phyloP scores from a whole-genome alignment of 345 rosid species.

The Corchorus olitorius region DNA sequence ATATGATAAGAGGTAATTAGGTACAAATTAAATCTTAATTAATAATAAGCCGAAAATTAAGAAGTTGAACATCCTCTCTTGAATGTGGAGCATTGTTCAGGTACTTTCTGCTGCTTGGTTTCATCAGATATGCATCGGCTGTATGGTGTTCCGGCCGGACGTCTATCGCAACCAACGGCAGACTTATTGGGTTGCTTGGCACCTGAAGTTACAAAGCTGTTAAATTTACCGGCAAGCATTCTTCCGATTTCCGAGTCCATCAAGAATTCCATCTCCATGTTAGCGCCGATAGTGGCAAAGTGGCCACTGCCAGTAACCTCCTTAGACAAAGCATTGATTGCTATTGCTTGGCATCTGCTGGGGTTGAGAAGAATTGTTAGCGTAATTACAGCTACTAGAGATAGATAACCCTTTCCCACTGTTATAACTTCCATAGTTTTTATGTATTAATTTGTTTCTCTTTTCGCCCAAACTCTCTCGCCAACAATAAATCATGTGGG shows the following conservation, averaged over 20 bases:
- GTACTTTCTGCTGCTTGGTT: not conserved
- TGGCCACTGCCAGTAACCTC: not conserved
- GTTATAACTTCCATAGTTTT: not conserved
- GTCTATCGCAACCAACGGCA: not conserved
- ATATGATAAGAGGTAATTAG: too few relatives aligned
- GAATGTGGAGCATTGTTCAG: not conserved
- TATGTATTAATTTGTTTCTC: too few relatives aligned
- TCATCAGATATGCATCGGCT: not conserved
- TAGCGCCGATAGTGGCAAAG: not conserved
- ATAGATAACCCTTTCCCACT: not conserved
- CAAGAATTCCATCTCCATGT: slow-evolving; percentile 2
- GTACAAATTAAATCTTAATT: not conserved
- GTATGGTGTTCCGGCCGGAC: not conserved
- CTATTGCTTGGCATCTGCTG: not conserved
- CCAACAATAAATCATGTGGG: too few relatives aligned
- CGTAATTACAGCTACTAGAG: not conserved
- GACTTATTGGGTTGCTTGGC: not conserved
- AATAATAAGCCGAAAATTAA: not conserved
- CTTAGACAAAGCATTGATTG: not conserved
- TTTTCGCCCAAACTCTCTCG: too few relatives aligned
- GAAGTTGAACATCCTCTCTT: not conserved
- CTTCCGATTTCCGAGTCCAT: not conserved
- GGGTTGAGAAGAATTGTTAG: not conserved
- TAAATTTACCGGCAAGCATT: not conserved
- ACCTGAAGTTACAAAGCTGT: not conserved